Evolutionary conservation across 108 stramenopile species (phyloP).

Genomic region (Heterococcus sp.): DNA sequence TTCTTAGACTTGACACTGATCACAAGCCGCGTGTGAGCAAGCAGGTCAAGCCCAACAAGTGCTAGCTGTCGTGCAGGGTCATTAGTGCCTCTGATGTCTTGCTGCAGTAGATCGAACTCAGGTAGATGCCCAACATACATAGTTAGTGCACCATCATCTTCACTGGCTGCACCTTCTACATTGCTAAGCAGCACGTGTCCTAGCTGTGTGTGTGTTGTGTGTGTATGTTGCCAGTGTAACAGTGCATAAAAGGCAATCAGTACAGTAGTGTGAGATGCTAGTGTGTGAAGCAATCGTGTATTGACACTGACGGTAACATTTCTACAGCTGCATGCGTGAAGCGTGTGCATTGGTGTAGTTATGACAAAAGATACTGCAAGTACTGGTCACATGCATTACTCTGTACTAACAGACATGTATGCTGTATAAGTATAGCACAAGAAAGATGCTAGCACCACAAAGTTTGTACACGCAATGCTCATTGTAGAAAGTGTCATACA

Average conservation of each 20-base stretch:
- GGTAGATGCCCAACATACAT: conserved; percentile 37
- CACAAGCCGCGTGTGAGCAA: conserved; percentile 23
- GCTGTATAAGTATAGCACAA: no score
- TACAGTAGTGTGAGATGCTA: not conserved
- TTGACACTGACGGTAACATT: no score
- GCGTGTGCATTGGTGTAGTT: no score
- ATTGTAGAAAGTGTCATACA: not conserved
- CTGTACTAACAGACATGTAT: no score
- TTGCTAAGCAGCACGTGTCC: conserved; percentile 36
- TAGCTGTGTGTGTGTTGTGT: conserved; percentile 7
- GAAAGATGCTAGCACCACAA: no score
- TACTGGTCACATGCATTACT: no score
- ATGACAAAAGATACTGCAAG: no score
- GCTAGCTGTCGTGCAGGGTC: conserved; percentile 13
- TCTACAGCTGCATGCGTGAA: no score
- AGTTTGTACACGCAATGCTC: no score
- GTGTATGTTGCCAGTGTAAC: not conserved
- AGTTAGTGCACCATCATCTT: conserved; percentile 7
- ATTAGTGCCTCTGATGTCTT: conserved; percentile 7
- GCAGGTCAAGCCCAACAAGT: conserved; percentile 39
- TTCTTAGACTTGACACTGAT: conserved; percentile 24
- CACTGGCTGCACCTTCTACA: conserved; percentile 21
- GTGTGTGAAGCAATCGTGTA: no score
- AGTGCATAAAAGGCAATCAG: no score
- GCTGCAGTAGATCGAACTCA: conserved; percentile 26